Percentiles rank a stretch among this genome's conserved stretches.
Conservation (phyloP, 164 flowering plant species). For the Aristolochia californica region DNA sequence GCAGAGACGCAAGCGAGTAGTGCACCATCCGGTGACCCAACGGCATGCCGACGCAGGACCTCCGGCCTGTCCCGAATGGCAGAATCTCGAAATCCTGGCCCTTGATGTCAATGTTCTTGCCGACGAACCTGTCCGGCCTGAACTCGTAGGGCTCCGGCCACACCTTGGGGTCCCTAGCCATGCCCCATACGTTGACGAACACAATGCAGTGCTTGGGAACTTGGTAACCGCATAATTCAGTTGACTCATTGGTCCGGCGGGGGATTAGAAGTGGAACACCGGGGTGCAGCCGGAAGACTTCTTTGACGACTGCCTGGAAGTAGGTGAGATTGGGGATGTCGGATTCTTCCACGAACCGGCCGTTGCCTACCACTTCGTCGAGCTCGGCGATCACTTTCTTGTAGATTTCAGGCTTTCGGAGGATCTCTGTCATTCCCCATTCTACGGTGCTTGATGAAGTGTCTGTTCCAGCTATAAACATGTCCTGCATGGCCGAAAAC, state of each 20-base stretch:
- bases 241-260: slow-evolving; percentile 17
- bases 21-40: slow-evolving; percentile 28
- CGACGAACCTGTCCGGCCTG: slow-evolving; percentile 25
- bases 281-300: slow-evolving; percentile 29
- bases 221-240: slow-evolving; percentile 18
- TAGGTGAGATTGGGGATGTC: slow-evolving; percentile 26
- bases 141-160: slow-evolving; percentile 25
- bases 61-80: slow-evolving; percentile 31
- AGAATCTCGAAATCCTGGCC: slow-evolving; percentile 29
- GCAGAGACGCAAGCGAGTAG: slow-evolving; percentile 16
- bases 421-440: slow-evolving; percentile 30
- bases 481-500: slow-evolving; percentile 26
- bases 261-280: slow-evolving; percentile 26
- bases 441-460: slow-evolving; percentile 30
- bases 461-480: slow-evolving; percentile 32
- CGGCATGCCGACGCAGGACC: slow-evolving; percentile 28
- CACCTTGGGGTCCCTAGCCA: slow-evolving; percentile 21
- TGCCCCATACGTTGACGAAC: slow-evolving; percentile 25
- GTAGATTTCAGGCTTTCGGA: slow-evolving; percentile 15
- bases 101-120: slow-evolving; percentile 18
- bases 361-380: slow-evolving; percentile 19
- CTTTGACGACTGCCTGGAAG: slow-evolving; percentile 25
- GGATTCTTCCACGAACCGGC: slow-evolving; percentile 16
- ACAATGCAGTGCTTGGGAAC: slow-evolving; percentile 24
- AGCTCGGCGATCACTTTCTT: slow-evolving; percentile 17